Base-by-base conservation (phyloP, 2,329 filamentous ascomycete genomes). In the Pseudogymnoascus sp. region DNA sequence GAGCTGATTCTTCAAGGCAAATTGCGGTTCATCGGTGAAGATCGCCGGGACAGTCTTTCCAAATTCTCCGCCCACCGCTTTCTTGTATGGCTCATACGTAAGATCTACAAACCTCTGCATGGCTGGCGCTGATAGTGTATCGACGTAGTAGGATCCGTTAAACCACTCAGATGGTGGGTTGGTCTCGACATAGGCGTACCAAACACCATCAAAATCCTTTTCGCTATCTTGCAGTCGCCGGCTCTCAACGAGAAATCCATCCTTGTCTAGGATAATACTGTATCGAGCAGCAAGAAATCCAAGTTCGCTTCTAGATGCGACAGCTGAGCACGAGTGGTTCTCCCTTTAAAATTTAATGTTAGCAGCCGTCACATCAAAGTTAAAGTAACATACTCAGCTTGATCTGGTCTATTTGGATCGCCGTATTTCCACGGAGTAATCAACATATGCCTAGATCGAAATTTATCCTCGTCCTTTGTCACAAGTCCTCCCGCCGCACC, bases 1-100 rank as follows among this genome's bases (percentile, higher is more conserved):
- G 0, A 74, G 65, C 19, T 68, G 68, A 6, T 66, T 72, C 62
- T 73, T 74, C 3, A 66, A 69, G 3, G 71, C 67, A 21, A 73
- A 72, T 61, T 72, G 71, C 1, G 72, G 71, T 38, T 74, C 71
- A 55, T 74, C 72, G 3, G 71, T 73, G 21, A 72, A 73, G 14
- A 72, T 73, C 45, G 71, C 72, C 1, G 72, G 72, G 4, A 73
- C 66, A 2, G 64, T 66, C 1, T 65, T 66, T 0, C 71, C 72
- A 45, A 74, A 74, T 16, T 66, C 69, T 43, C 71, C 68, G 19
- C 69, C 69, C 6, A 72, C 61, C 38, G 67, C 68, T 6, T 63
- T 59, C 62, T 72, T 72, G 61, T 72, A 74, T 6, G 65, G 62
- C 59, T 73, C 70, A 63, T 74, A 69, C 1, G 71, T 73, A 21